Evolutionary conservation across 768 basidiomycete species (phyloP), one percentile per base, ranked within the genome.

Genomic region (Leccinum sublutescens): DNA sequence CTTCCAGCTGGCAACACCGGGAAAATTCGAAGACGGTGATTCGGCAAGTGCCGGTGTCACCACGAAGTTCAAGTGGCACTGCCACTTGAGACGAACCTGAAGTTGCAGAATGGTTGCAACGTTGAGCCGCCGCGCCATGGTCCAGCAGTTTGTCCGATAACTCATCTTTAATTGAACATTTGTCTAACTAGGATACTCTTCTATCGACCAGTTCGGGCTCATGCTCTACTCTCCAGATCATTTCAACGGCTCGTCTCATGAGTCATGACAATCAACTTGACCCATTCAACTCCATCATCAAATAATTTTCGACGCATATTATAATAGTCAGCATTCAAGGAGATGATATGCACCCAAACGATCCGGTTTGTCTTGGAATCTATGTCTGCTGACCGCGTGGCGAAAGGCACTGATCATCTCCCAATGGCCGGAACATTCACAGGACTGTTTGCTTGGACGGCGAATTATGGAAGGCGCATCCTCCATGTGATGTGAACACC

Each of bases 391-490:
- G 50, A 56, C 51, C 57, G 50, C 23, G 27, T 25, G 23, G 19
- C 29, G 36, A 3, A 21, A 12, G 23, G 51, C 11, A 36, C 45
- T 40, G n/a, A 50, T 60, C 4, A 17, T 7, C 12, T 14, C 31
- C 14, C 38, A 21, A 38, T 29, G 19, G 47, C 7, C 2, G 17
- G 29, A 56, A 58, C 34, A 56, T 53, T 58, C 60, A 56, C 59
- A 51, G 45, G 43, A 31, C 43, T 29, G 36, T 4, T 56, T 49
- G 29, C 33, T 34, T 49, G 54, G 29, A 14, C 36, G 51, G 59
- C 51, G 52, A 60, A 54, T 54, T 43, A 47, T 36, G 55, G 27
- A 45, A 53, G 48, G 12, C 36, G 33, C 40, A 43, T 21, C 29
- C 8, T 21, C 25, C 8, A 52, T 47, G 52, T 50, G 53, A 15